These are phyloP conservation scores for Isoetes taiwanensis DNA, from an alignment of 75 land plant species.

Conservation along the genomic window DNA sequence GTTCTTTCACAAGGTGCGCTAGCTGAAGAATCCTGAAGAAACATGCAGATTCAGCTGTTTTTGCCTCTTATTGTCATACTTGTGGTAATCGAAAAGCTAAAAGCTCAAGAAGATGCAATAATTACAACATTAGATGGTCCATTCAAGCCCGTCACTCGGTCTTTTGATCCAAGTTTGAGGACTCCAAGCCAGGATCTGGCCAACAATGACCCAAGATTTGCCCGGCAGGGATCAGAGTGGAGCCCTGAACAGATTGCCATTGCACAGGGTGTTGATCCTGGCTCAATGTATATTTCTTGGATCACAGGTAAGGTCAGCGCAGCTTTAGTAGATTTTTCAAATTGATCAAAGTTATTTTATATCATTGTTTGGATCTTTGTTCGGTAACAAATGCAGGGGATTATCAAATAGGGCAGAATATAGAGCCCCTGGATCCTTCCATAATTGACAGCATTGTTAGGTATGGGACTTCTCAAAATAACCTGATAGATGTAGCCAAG, in stretches of 20 bases:
- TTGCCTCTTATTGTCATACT: too few relatives aligned
- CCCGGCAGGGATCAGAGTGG: too few relatives aligned
- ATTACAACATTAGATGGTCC: slow-evolving; percentile 84
- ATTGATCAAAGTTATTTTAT: too few relatives aligned
- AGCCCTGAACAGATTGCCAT: slow-evolving; percentile 81
- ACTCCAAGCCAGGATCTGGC: slow-evolving; percentile 72
- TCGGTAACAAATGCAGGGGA: slow-evolving; percentile 49
- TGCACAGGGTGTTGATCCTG: slow-evolving; percentile 46
- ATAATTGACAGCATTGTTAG: slow-evolving; percentile 49
- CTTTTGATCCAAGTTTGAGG: slow-evolving; percentile 53
- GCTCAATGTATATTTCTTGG: slow-evolving; percentile 91
- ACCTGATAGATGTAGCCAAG: slow-evolving; percentile 13
- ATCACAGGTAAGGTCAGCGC: slow-evolving; percentile 80
- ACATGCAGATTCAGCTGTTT: too few relatives aligned
- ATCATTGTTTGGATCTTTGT: too few relatives aligned
- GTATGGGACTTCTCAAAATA: slow-evolving; percentile 30
- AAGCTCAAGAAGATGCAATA: too few relatives aligned
- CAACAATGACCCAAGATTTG: slow-evolving; percentile 42
- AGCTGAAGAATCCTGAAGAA: too few relatives aligned
- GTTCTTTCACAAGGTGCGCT: too few relatives aligned
- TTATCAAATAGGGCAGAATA: slow-evolving; percentile 51
- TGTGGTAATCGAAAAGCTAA: too few relatives aligned
- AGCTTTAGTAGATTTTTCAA: too few relatives aligned
- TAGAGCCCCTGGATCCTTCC: slow-evolving; percentile 49
- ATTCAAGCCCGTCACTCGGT: slow-evolving; percentile 49